phyloP scores from a whole-genome alignment of 1,284 basidiomycete genomes.

The Volvariella surrecta region DNA sequence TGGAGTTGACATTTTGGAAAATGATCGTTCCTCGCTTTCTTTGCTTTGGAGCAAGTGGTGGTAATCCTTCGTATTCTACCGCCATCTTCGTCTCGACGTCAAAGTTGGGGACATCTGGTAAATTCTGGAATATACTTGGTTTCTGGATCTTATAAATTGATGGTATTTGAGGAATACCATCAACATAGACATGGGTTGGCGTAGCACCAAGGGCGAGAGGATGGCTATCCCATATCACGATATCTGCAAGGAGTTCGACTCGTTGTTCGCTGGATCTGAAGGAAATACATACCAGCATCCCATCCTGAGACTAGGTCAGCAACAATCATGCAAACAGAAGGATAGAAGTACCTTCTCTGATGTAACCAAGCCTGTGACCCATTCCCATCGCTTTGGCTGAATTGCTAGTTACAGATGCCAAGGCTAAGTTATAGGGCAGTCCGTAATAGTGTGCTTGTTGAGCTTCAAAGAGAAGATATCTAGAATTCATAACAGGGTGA shows the following conservation, averaged over 20 bases:
- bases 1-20: slow-evolving; percentile 39
- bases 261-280: background rate
- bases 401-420: slow-evolving; percentile 61
- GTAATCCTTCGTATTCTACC: slow-evolving; percentile 54
- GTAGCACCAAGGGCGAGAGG: slow-evolving; percentile 69
- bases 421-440: slow-evolving; percentile 51
- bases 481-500: slow-evolving; percentile 66
- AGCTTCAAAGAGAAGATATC: slow-evolving; percentile 80
- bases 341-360: slow-evolving; percentile 25
- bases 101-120: slow-evolving; percentile 54
- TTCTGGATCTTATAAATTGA: slow-evolving; percentile 35
- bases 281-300: slow-evolving; percentile 29
- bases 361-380: slow-evolving; percentile 37
- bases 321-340: background rate
- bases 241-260: slow-evolving; percentile 31
- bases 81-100: slow-evolving; percentile 47
- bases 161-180: slow-evolving; percentile 54
- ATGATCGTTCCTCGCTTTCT: slow-evolving; percentile 17
- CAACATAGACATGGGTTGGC: slow-evolving; percentile 64
- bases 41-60: slow-evolving; percentile 39
- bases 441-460: slow-evolving; percentile 82
- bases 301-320: slow-evolving; percentile 19
- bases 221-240: slow-evolving; percentile 89
- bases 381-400: slow-evolving; percentile 36
- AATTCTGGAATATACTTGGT: slow-evolving; percentile 35